These are phyloP conservation scores for Colletotrichum tabaci DNA, from an alignment of 2,329 filamentous ascomycete species.

Conservation along the genomic window DNA sequence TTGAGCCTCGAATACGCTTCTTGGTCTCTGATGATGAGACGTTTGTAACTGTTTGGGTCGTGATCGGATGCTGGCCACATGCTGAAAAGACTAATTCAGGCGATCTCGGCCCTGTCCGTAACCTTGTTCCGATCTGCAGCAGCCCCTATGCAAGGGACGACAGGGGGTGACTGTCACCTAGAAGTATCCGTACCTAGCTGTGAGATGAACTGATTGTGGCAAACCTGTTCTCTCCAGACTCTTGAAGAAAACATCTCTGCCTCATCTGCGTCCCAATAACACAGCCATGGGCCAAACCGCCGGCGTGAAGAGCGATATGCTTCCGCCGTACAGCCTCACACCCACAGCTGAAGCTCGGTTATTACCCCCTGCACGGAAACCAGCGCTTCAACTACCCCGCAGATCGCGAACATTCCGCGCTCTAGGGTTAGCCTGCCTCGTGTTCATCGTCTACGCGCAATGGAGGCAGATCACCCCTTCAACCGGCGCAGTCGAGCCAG, in stretches of 20 bases:
- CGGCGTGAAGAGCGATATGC: slow-evolving; percentile 55
- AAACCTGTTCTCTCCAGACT: neutral
- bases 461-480: slow-evolving; percentile 58
- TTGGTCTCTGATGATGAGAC: too few species aligned
- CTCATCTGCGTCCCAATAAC: neutral
- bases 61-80: too few species aligned
- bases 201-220: neutral
- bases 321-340: slow-evolving; percentile 61
- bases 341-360: slow-evolving; percentile 41
- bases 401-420: slow-evolving; percentile 42
- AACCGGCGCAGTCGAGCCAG: slow-evolving; percentile 42
- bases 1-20: too few species aligned
- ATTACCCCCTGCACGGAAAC: neutral
- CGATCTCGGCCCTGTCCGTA: neutral
- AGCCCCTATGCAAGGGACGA: slow-evolving; percentile 1
- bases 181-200: neutral
- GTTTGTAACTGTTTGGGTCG: too few species aligned
- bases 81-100: neutral
- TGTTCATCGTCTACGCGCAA: slow-evolving; percentile 65
- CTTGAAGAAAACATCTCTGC: neutral
- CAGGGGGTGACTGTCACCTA: neutral
- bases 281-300: neutral
- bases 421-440: slow-evolving; percentile 61
- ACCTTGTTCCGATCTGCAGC: slow-evolving; percentile 4
- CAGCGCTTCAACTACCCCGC: slow-evolving; percentile 27